phyloP scores from a whole-genome alignment of 2,329 filamentous ascomycete genomes.

The Neophaeococcomyces aloes region DNA sequence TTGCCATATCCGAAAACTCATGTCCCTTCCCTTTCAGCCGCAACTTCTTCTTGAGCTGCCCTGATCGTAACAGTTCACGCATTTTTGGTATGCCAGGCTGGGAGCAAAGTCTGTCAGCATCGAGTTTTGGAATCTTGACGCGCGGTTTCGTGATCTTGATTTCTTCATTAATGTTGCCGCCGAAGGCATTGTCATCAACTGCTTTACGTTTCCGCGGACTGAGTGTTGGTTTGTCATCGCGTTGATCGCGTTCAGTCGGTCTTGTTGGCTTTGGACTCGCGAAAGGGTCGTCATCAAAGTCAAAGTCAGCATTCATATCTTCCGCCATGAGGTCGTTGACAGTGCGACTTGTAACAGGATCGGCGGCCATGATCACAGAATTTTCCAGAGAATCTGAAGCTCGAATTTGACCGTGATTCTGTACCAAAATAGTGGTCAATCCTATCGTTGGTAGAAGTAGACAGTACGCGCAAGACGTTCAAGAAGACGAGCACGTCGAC shows the following conservation, averaged over 20 bases:
- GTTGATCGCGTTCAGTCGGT: constrained; percentile 8
- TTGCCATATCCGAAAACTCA: constrained; percentile 80
- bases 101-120: constrained; percentile 74
- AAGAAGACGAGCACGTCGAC: no score
- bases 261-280: constrained; percentile 17
- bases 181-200: constrained; percentile 42
- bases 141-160: constrained; percentile 70
- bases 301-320: constrained; percentile 43
- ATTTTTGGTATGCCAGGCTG: constrained; percentile 74
- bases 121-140: constrained; percentile 71
- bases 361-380: constrained; percentile 14
- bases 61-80: constrained; percentile 33
- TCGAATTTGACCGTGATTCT: no score
- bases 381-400: background rate
- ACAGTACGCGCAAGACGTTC: no score
- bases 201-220: constrained; percentile 33
- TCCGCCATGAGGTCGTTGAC: constrained; percentile 67
- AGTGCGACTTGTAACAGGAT: constrained; percentile 32
- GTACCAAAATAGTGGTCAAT: no score
- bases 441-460: no score
- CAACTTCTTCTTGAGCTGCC: constrained; percentile 16
- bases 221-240: constrained; percentile 20
- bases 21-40: constrained; percentile 82
- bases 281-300: constrained; percentile 32
- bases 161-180: constrained; percentile 74